These are phyloP conservation scores for Xerocomus amazonicus DNA, from an alignment of 1,284 basidiomycete genomes.

Conservation along the genomic window DNA sequence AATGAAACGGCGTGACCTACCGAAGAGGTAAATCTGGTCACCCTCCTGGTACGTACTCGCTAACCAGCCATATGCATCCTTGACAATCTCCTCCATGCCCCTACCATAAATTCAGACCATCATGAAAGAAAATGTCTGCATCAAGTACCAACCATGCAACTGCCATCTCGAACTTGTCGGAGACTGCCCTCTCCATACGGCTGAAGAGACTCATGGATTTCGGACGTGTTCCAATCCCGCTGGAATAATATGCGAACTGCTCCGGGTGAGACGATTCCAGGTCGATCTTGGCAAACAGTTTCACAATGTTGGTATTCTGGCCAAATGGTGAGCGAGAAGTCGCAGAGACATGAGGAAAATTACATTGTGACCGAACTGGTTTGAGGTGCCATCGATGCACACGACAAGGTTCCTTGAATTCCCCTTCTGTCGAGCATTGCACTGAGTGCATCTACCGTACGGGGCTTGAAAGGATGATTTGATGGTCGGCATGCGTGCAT, in stretches of 20 bases:
- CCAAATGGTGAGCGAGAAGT: background rate
- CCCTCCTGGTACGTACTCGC: slow-evolving; percentile 36
- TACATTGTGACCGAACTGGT: slow-evolving; percentile 28
- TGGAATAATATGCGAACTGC: slow-evolving; percentile 36
- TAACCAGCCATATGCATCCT: slow-evolving; percentile 41
- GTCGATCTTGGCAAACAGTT: slow-evolving; percentile 31
- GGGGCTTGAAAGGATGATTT: background rate
- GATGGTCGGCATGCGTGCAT: background rate
- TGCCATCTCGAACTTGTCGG: slow-evolving; percentile 28
- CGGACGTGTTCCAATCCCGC: slow-evolving; percentile 37
- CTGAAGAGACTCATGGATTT: slow-evolving; percentile 18
- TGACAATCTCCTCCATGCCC: slow-evolving; percentile 30
- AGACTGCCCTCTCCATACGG: slow-evolving; percentile 17
- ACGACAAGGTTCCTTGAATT: slow-evolving; percentile 26
- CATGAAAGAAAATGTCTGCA: background rate
- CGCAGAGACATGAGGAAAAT: background rate
- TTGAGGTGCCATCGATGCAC: slow-evolving; percentile 32
- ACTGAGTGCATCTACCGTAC: slow-evolving; percentile 11
- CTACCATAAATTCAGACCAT: background rate
- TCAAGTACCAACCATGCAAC: slow-evolving; percentile 23
- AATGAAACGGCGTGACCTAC: slow-evolving; percentile 16
- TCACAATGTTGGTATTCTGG: slow-evolving; percentile 38
- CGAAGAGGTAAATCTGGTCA: slow-evolving; percentile 43
- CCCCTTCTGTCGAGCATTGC: slow-evolving; percentile 8
- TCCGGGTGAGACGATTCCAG: slow-evolving; percentile 11